Evolutionary conservation across 148 eudicot species (phyloP).

Genomic region (Rhododendron vialii): DNA sequence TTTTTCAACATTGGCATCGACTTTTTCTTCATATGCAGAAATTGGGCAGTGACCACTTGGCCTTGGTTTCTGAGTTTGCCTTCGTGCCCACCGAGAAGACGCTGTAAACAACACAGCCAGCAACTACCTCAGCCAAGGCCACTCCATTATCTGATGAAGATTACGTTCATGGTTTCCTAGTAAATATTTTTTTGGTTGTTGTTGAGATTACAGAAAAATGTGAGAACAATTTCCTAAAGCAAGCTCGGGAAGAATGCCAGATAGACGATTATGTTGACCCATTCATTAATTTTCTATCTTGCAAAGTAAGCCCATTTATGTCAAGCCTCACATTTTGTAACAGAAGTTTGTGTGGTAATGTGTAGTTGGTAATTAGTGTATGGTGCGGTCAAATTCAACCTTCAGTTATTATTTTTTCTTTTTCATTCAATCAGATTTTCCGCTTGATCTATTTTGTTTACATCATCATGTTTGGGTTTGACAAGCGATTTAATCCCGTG

Average conservation of each 20-base stretch:
- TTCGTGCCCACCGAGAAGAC: conserved; percentile 13
- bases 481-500: neutral
- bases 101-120: neutral
- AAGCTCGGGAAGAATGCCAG: neutral
- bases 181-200: neutral
- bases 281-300: neutral
- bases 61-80: conserved; percentile 44
- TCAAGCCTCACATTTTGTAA: neutral
- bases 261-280: neutral
- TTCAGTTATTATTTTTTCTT: too few species aligned
- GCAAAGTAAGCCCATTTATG: neutral
- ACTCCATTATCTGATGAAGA: neutral
- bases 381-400: neutral
- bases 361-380: neutral
- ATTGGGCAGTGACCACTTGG: conserved; percentile 49
- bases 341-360: neutral
- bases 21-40: conserved; percentile 23
- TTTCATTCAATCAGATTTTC: neutral
- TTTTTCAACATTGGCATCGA: neutral
- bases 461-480: neutral
- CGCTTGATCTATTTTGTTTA: neutral
- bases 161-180: neutral
- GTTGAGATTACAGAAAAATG: neutral
- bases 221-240: neutral
- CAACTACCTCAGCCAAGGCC: conserved; percentile 1